Evolutionary conservation across 805 yeast species (phyloP), one percentile per base, ranked within the genome.

Genomic region (Candida suzukii): DNA sequence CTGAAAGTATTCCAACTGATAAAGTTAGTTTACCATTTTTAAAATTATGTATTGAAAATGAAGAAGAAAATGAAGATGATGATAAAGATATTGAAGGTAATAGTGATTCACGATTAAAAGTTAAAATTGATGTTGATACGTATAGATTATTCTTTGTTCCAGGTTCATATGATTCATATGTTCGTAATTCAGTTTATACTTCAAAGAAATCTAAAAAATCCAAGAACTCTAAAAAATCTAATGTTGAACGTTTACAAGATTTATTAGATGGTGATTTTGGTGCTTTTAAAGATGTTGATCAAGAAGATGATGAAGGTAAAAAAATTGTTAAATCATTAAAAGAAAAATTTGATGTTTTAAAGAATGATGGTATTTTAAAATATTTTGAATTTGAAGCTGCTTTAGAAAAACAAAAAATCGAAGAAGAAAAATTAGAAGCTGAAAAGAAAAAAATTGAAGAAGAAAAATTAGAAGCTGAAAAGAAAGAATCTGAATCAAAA

Each of bases 1-100:
- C 99, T 2, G 99, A 93, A 61, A 98, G 98, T 25, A 83, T 93
- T 16, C 80, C 88, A 16, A 77, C 86, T 17, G 79, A 83, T 34
- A 79, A 78, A 49, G 74, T 93, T 41, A 74, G 75, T 47, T 70
- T 87, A 61, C 98, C 98, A 21, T 84, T 91, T 61, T 66, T 86
- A 49, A 82, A 78, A 50, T 58, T 74, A 4, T 72, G 69, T 40
- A 63, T 80, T 36, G 76, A 78, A 36, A 71, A 66, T 38, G 74
- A 76, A 11, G 67, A 64, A 46, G 38, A 36, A 9, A 19, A 36
- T 25, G 71, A 63, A 27, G 66, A 66, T 17, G 59, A 57, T 32
- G 66, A 63, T 11, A 60, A 54, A 39, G 64, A 58, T 34, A 64
- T 76, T 41, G 81, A 76, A 41, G 95, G 91, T 12, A 70, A 72